Evolutionary conservation across 768 basidiomycete species (phyloP).

Genomic region (Termitomyces eurrhizus): DNA sequence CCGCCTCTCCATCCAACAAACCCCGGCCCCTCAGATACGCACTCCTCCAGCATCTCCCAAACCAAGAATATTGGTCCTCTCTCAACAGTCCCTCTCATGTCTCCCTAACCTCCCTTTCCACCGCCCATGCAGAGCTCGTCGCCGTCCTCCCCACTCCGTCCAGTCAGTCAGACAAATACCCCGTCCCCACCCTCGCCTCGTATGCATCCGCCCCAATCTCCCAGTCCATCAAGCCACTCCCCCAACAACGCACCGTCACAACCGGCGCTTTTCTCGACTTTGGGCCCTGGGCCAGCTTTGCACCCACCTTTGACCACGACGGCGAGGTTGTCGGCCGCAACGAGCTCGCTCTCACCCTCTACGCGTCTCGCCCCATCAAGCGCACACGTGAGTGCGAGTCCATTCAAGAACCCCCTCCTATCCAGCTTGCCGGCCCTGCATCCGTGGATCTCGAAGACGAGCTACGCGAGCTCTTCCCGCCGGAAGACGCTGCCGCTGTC

Average conservation of each 20-base stretch:
- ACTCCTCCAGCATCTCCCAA: conserved; percentile 74
- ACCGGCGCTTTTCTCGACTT: conserved; percentile 77
- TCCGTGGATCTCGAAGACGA: conserved; percentile 33
- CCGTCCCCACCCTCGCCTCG: conserved; percentile 50
- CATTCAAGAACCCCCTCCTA: conserved; percentile 21
- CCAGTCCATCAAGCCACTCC: conserved; percentile 36
- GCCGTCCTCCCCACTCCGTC: conserved; percentile 67
- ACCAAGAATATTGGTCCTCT: conserved; percentile 78
- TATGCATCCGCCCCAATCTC: conserved; percentile 45
- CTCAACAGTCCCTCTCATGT: conserved; percentile 43
- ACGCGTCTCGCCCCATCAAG: conserved; percentile 37
- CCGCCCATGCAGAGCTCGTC: conserved; percentile 73
- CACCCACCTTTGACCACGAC: conserved; percentile 75
- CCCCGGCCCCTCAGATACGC: conserved; percentile 55
- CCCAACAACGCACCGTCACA: conserved; percentile 51
- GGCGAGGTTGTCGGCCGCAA: conserved; percentile 65
- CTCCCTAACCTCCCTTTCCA: conserved; percentile 45
- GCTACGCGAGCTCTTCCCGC: conserved; percentile 52
- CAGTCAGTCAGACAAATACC: conserved; percentile 26
- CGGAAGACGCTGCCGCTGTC: conserved; percentile 51
- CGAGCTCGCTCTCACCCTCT: conserved; percentile 57
- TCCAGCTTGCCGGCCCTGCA: neutral
- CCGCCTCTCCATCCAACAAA: conserved; percentile 25
- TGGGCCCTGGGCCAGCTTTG: conserved; percentile 71
- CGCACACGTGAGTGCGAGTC: conserved; percentile 23